Percentiles rank a stretch among this genome's conserved stretches.
Conservation (phyloP, 75 land plant species). For the Pseudotsuga menziesii region DNA sequence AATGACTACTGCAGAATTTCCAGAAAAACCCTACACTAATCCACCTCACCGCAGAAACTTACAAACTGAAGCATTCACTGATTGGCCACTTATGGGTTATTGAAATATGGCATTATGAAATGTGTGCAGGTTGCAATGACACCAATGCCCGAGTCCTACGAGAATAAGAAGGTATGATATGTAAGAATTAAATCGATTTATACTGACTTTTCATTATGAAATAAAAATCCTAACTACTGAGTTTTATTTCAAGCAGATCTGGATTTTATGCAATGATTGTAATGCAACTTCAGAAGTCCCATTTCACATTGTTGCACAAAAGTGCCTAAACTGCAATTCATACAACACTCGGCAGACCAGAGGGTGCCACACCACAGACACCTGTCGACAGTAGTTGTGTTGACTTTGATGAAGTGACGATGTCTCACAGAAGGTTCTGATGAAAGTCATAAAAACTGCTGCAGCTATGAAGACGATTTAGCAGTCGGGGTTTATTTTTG, state of each 20-base stretch:
- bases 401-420: too few species aligned
- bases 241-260: slow-evolving; percentile 34
- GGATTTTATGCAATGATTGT: slow-evolving; percentile 90
- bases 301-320: slow-evolving; percentile 68
- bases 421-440: too few species aligned
- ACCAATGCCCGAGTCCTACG: slow-evolving; percentile 64
- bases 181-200: neutral
- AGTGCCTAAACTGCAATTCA: slow-evolving; percentile 62
- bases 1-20: too few species aligned
- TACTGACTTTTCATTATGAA: neutral
- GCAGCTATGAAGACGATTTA: too few species aligned
- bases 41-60: too few species aligned
- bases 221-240: neutral
- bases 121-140: slow-evolving; percentile 61
- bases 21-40: too few species aligned
- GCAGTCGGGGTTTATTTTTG: too few species aligned
- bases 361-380: slow-evolving; percentile 15
- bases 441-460: too few species aligned
- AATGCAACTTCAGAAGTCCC: slow-evolving; percentile 45
- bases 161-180: slow-evolving; percentile 54
- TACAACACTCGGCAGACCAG: slow-evolving; percentile 70
- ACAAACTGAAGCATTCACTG: too few species aligned
- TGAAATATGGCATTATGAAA: neutral
- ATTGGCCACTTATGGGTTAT: too few species aligned
- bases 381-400: neutral